A percentile compares a stretch with the other conserved stretches of the same genome.
Conservation (phyloP, 2,329 filamentous ascomycete species). For the Geosmithia putterillii region DNA sequence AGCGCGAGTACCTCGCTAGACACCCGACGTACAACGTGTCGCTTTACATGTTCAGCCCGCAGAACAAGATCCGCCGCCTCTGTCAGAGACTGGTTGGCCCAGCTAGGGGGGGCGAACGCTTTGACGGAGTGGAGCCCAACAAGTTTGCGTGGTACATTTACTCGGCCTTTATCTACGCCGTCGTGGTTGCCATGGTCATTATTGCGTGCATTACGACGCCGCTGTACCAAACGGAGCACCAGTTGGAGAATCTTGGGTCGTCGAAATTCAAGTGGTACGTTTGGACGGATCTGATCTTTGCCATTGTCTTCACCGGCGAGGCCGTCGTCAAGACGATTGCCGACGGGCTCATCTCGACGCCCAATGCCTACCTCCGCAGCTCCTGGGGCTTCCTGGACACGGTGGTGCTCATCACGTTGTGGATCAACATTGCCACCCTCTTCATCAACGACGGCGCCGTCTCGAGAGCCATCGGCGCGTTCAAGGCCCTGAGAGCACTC, state of each 20-base stretch:
- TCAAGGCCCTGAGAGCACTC: conserved; percentile 89
- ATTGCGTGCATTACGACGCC: conserved; percentile 91
- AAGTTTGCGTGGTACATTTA: conserved; percentile 86
- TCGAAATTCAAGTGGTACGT: conserved; percentile 75
- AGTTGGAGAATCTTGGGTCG: conserved; percentile 42
- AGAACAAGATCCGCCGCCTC: conserved; percentile 64
- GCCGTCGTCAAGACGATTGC: conserved; percentile 86
- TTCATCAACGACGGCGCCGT: conserved; percentile 72
- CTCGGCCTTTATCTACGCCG: conserved; percentile 84
- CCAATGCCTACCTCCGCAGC: conserved; percentile 91
- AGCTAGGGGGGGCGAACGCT: conserved; percentile 72
- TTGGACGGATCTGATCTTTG: conserved; percentile 86
- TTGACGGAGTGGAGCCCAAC: conserved; percentile 82
- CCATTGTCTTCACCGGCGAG: conserved; percentile 73
- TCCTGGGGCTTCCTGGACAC: conserved; percentile 96
- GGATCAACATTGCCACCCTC: conserved; percentile 84
- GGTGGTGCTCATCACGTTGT: conserved; percentile 80
- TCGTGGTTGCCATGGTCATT: conserved; percentile 95
- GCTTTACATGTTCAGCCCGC: conserved; percentile 72
- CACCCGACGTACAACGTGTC: conserved; percentile 90
- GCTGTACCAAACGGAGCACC: conserved; percentile 84
- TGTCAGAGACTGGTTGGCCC: conserved; percentile 89
- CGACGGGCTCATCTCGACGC: conserved; percentile 91
- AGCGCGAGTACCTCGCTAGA: conserved; percentile 77
- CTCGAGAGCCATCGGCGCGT: conserved; percentile 84